Base-by-base conservation (phyloP, 208 protist genomes). In the Leishmania martiniquensis region DNA sequence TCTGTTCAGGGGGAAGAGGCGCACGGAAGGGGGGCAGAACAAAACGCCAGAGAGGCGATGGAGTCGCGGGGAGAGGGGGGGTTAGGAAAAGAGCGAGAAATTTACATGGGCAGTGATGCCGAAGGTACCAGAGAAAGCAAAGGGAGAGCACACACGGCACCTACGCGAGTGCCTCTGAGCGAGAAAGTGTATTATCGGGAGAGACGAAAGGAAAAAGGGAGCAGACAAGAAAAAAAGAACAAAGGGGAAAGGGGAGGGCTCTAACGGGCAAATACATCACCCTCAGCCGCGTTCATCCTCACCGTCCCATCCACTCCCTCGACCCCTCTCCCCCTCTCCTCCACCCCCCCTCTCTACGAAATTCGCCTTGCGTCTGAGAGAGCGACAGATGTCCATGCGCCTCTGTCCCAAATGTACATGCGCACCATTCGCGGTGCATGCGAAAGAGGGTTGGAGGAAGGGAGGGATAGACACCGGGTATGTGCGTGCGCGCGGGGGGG, bases 331-430 rank as follows among this genome's bases (percentile, higher is more conserved):
- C 22, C 63, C n/a, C 13, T 42, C 13, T 29, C 7, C 6, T 37
- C 37, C 12, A 4, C 20, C 42, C 29, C 25, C 67, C 66, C 25
- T n/a, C 34, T 25, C 37, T 51, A 69, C 65, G 51, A 42, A 22
- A 69, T 51, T 42, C 32, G 42, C 25, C 42, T 20, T 69, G 15
- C 65, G 65, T 32, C 44, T 12, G 39, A 51, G 15, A 10, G 32
- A 49, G 9, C 39, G 25, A n/a, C 65, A 69, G 65, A n/a, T 55
- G 13, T 71, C 15, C 9, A 44, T 54, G n/a, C 20, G 20, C 39
- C 32, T 57, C 29, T 39, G 49, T 25, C n/a, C 42, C 10, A 47
- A 49, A 39, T 65, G 54, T 76, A 66, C 72, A 76, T 51, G 37
- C 55, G 1, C 54, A 66, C 39, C 17, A 34, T 72, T 57, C 68